Base-by-base conservation (phyloP, 805 yeast genomes). In the Hanseniaspora guilliermondii region DNA sequence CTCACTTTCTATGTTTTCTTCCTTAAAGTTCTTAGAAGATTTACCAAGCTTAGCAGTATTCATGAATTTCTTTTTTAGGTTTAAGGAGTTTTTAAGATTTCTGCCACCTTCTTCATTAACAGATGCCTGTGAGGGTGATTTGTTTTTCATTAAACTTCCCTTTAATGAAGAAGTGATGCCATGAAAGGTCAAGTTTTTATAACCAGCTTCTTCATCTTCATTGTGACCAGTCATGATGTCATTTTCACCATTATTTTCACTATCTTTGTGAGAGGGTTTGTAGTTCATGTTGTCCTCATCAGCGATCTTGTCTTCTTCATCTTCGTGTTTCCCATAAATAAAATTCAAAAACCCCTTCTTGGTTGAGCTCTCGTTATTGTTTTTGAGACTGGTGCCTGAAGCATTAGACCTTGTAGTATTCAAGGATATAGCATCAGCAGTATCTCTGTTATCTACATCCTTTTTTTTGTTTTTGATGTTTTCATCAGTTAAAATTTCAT, bases 141-240 rank as follows among this genome's bases (percentile, higher is more conserved):
- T 40, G 14, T 36, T 42, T 6, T n/a, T 37, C 45, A 56, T 55
- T 35, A 47, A 27, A 40, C 41, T 49, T 11, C 9, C 32, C 27
- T 50, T 46, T 6, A 58, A 58, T 4, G 69, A 63, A 32, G 65
- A 65, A 3, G 69, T 69, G 6, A 65, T 56, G 4, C 65, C 66
- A 50, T 62, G 64, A 52, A 63, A 65, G 1, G 64, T 58, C 44
- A 66, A 55, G 39, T 66, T 66, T 53, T 64, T 65, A 35, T 56
- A 48, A 3, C 50, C 57, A 3, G 67, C 70, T 44, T 67, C 70
- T 4, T 53, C 57, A 53, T 65, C 66, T 27, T 49, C 53, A 27
- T 30, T 47, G 22, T 36, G 27, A 35, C 44, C 30, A 46, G 49
- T 52, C 12, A 38, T 50, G 16, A 36, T 40, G n/a, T 54, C 55